A percentile compares a stretch with the other conserved stretches of the same genome.
Conservation (phyloP, 2,329 filamentous ascomycete genomes). For the Orbilia quercus region DNA sequence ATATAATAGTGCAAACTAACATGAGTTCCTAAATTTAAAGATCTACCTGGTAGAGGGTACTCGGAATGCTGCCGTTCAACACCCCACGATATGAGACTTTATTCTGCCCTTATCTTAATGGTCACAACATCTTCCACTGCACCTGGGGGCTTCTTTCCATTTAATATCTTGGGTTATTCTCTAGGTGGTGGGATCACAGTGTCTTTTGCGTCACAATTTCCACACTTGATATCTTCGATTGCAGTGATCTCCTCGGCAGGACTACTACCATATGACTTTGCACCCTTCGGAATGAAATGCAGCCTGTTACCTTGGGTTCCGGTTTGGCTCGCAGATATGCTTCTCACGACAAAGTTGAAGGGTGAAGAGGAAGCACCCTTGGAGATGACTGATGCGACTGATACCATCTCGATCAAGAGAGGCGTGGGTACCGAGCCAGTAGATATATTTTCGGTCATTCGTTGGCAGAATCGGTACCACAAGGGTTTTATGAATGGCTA, state of each 20-base stretch:
- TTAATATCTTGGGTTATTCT: constrained; percentile 76
- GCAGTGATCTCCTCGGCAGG: constrained; percentile 83
- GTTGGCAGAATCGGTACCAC: constrained; percentile 77
- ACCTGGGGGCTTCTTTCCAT: constrained; percentile 73
- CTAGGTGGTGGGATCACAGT: constrained; percentile 80
- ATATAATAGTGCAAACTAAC: constrained; percentile 12
- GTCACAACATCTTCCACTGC: constrained; percentile 69
- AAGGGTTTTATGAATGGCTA: constrained; percentile 76
- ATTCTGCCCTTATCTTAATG: constrained; percentile 73
- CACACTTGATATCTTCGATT: constrained; percentile 74
- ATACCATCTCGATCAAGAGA: constrained; percentile 36
- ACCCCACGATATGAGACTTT: constrained; percentile 74
- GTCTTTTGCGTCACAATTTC: constrained; percentile 76
- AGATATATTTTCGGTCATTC: constrained; percentile 72
- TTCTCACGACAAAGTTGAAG: constrained; percentile 68
- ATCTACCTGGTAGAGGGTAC: constrained; percentile 81
- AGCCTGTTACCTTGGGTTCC: constrained; percentile 72
- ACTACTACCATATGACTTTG: constrained; percentile 74
- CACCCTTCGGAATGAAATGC: constrained; percentile 71
- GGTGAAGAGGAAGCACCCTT: constrained; percentile 64
- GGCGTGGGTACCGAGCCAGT: constrained; percentile 65
- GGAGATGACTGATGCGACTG: constrained; percentile 60
- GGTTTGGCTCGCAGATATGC: constrained; percentile 67
- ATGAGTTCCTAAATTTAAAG: constrained; percentile 62
- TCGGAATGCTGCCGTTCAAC: constrained; percentile 73